A percentile compares a stretch with the other conserved stretches of the same genome.
Conservation (phyloP, 805 yeast species). For the Candida piceae region DNA sequence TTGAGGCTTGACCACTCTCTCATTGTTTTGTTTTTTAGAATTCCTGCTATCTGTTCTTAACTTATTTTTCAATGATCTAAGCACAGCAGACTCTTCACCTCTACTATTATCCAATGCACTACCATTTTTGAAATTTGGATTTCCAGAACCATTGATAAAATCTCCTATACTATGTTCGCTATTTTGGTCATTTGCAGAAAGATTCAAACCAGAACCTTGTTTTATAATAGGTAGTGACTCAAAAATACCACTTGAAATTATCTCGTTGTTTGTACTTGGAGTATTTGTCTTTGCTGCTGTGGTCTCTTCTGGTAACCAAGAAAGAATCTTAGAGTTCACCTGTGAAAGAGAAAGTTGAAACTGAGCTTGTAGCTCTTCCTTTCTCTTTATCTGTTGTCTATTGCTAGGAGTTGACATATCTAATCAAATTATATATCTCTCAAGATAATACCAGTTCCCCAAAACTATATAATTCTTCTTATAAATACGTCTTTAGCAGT, state of each 20-base stretch:
- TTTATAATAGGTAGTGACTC: slow-evolving; percentile 23
- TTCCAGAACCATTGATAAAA: slow-evolving; percentile 15
- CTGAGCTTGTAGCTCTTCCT: slow-evolving; percentile 42
- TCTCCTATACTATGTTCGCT: slow-evolving; percentile 14
- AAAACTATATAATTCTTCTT: too few species aligned
- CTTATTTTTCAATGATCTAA: slow-evolving; percentile 25
- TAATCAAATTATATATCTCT: too few species aligned
- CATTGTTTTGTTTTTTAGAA: neutral
- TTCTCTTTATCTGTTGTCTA: slow-evolving; percentile 39
- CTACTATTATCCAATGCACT: slow-evolving; percentile 1
- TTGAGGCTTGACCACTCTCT: neutral
- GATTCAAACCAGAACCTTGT: slow-evolving; percentile 27
- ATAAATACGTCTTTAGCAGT: too few species aligned
- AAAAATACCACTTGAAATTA: slow-evolving; percentile 4
- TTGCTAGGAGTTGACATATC: slow-evolving; percentile 16
- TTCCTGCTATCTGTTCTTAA: slow-evolving; percentile 21
- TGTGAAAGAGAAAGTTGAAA: slow-evolving; percentile 40
- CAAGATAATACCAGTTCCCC: too few species aligned
- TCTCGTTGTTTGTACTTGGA: too few species aligned
- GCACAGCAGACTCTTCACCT: slow-evolving; percentile 12
- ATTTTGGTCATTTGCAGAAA: slow-evolving; percentile 1
- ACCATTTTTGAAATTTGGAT: slow-evolving; percentile 6
- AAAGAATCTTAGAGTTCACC: slow-evolving; percentile 31
- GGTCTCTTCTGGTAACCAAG: slow-evolving; percentile 32
- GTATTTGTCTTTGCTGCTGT: neutral